These are phyloP conservation scores for Ceratobasidium sp. DNA, from an alignment of 1,284 basidiomycete species.

Conservation along the genomic window DNA sequence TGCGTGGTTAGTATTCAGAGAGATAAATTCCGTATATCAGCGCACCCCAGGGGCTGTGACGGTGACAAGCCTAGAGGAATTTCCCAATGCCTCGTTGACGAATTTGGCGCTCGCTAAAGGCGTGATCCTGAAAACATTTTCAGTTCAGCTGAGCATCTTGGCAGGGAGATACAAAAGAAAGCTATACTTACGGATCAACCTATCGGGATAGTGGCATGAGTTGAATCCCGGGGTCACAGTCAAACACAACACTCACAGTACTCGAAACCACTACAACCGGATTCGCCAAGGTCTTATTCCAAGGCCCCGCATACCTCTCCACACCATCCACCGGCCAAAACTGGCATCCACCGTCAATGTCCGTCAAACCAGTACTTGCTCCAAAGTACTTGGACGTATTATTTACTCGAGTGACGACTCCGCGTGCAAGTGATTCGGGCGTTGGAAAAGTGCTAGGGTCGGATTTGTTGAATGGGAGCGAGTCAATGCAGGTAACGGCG, in stretches of 20 bases:
- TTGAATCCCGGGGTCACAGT: not conserved
- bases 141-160: not conserved
- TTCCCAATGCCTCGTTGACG: constrained; percentile 29
- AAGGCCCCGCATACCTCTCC: constrained; percentile 50
- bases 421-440: constrained; percentile 25
- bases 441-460: constrained; percentile 34
- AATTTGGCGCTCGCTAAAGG: constrained; percentile 37
- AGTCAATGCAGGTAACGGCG: constrained; percentile 38
- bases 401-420: constrained; percentile 28
- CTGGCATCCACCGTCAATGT: constrained; percentile 50
- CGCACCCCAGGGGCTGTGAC: constrained; percentile 40
- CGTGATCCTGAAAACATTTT: constrained; percentile 23
- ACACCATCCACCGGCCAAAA: constrained; percentile 49
- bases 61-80: constrained; percentile 28
- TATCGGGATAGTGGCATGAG: not conserved
- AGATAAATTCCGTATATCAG: not conserved
- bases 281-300: constrained; percentile 42
- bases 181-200: constrained; percentile 42
- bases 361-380: constrained; percentile 43
- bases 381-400: constrained; percentile 42
- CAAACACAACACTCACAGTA: constrained; percentile 27
- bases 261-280: constrained; percentile 45
- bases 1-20: not conserved
- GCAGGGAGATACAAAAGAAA: not conserved
- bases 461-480: constrained; percentile 39